phyloP scores from a whole-genome alignment of 352 stramenopile species.

The Aphanomyces stellatus region DNA sequence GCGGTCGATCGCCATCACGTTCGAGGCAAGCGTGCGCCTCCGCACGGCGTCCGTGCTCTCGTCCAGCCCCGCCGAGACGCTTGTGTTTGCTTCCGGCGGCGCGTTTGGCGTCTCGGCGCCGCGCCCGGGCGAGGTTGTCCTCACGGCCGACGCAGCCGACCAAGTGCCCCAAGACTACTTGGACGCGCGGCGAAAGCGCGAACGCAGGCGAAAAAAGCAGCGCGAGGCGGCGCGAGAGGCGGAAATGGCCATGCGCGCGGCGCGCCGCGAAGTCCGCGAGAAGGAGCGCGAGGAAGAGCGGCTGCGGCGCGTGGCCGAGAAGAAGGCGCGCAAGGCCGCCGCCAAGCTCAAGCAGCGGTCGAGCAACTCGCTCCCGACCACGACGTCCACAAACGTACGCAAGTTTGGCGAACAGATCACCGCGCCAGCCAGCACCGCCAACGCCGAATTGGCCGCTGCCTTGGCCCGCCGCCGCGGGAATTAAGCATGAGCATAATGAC shows the following conservation, averaged over 20 bases:
- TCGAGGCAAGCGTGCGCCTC: conserved; percentile 53
- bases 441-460: conserved; percentile 74
- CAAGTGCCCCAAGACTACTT: conserved; percentile 75
- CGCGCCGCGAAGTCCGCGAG: conserved; percentile 56
- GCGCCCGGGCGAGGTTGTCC: conserved; percentile 19
- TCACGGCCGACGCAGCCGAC: not conserved
- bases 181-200: conserved; percentile 73
- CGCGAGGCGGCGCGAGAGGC: conserved; percentile 63
- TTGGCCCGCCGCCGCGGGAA: conserved; percentile 54
- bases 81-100: conserved; percentile 39
- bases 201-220: conserved; percentile 68
- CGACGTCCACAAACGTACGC: conserved; percentile 43
- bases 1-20: conserved; percentile 60
- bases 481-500: not conserved
- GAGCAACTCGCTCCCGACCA: conserved; percentile 27
- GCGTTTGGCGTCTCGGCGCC: conserved; percentile 25
- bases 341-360: conserved; percentile 50
- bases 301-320: conserved; percentile 65
- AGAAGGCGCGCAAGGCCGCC: conserved; percentile 80
- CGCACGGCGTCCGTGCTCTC: conserved; percentile 41
- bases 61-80: conserved; percentile 46
- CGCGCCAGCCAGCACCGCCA: conserved; percentile 33
- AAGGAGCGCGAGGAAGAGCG: conserved; percentile 62
- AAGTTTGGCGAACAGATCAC: conserved; percentile 72
- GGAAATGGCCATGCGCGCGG: conserved; percentile 57